Evolutionary conservation across 164 flowering plant species (phyloP), one percentile per base, ranked within the genome.

Genomic region (Berberis vulgaris): DNA sequence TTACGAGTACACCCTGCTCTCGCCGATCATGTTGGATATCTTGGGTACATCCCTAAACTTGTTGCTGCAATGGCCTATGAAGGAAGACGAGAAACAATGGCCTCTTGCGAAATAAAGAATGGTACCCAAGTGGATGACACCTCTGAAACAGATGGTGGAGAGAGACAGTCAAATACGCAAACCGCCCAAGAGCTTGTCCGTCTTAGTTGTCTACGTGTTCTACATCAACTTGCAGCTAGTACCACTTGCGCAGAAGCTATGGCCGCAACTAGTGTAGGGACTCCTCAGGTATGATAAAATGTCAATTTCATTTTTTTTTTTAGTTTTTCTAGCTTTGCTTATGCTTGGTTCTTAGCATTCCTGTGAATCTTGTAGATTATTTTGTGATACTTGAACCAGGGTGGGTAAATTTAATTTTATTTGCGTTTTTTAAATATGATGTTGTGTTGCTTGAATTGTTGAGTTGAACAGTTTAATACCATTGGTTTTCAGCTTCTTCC

Each of bases 221-320:
- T 95, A 40, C 99, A 95, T 84, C 97, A 95, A 77, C 97, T 95
- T 80, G 99, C 99, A 57, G 91, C 94, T 56, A 89, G 97, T 77
- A 94, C 97, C 44, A 85, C 82, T n/a, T 94, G 99, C 81, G 99
- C 99, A 52, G 99, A 94, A 80, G 96, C 99, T 65, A 94, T 94
- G 99, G 99, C 99, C 55, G 95, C 99, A 63, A 94, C 99, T 39
- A 91, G 97, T 80, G 97, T 77, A 1, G 99, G 99, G 65, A 83
- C 91, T 12, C 96, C 97, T 68, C 99, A 94, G 91, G 99, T 94
- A 74, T 40, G 7, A 10, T 62, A 44, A 55, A 26, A 58, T 26
- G 26, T 26, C 26, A 26, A 26, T 26, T 26, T 26, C 26, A 26
- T 26, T 26, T 26, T 26, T 26, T 26, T 26, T 26, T 26, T 26